Base-by-base conservation (phyloP, 768 basidiomycete species). In the Macrolepiota dolichaula region DNA sequence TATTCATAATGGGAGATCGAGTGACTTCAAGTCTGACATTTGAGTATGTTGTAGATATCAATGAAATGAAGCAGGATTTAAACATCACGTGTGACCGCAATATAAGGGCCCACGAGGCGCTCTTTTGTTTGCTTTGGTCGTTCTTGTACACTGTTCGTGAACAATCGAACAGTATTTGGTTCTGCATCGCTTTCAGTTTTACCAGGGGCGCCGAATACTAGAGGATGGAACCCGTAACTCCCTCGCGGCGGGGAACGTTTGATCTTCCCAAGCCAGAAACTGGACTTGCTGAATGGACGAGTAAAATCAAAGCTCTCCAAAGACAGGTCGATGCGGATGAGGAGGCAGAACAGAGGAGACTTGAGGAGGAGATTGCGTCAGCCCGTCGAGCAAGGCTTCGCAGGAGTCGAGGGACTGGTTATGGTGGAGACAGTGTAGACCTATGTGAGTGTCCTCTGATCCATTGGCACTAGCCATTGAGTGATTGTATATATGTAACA, bases 311-410 rank as follows among this genome's bases (percentile, higher is more conserved):
- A 70, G 88, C 85, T 15, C 74, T 93, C 72, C 91, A 92, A 70
- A 82, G 85, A 62, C 89, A 92, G 66, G 87, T 92, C 25, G 91
- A 94, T 63, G 86, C 86, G 13, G 88, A 91, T 63, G 91, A 92
- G 61, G 90, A 91, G 69, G 83, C 80, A 5, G 92, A 94, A 66
- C 85, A 91, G 69, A 83, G 80, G 53, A 79, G 85, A 57, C 79
- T 94, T 1, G 83, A 84, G 67, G 81, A 84, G 59, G 85, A 85
- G 66, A 85, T 93, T 62, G 77, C 78, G 54, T 79, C 81, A n/a
- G 80, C 82, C 27, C 71, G 83, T 51, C 71, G 77, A 52, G 82
- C 82, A 12, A 77, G 83, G 37, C 73, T 78, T 49, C 76, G 81
- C 29, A 73, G 83, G 59, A 83, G 80, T 69, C 77, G 76, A 22